Conservation (phyloP, 345 rosid species). For the Toxicodendron radicans region DNA sequence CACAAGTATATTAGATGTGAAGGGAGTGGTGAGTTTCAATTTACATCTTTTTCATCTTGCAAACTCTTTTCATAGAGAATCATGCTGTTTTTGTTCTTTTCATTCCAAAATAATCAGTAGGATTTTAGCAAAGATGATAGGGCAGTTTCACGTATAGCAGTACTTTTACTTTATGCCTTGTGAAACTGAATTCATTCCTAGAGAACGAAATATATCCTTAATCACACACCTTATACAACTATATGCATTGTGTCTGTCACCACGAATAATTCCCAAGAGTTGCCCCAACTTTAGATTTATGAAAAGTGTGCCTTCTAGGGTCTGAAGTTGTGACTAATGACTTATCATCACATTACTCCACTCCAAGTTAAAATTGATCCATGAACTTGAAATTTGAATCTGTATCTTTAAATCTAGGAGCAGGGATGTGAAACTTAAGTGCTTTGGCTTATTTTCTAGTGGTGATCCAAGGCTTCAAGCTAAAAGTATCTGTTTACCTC, state of each 20-base stretch:
- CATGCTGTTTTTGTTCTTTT: background rate
- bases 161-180: background rate
- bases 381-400: background rate
- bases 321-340: background rate
- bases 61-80: background rate
- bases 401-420: background rate
- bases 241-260: background rate
- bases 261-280: background rate
- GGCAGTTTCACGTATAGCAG: background rate
- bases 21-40: slow-evolving; percentile 54
- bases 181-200: background rate
- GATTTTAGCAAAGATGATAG: background rate
- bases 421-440: background rate
- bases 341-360: background rate
- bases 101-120: background rate
- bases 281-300: background rate
- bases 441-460: background rate
- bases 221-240: background rate
- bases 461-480: background rate
- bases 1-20: slow-evolving; percentile 61
- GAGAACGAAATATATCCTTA: background rate
- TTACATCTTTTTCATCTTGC: background rate
- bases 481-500: background rate
- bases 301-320: background rate
- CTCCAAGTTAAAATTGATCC: background rate